Evolutionary conservation across 2,329 filamentous ascomycete genomes (phyloP).

Genomic region (Penicillium sp.): DNA sequence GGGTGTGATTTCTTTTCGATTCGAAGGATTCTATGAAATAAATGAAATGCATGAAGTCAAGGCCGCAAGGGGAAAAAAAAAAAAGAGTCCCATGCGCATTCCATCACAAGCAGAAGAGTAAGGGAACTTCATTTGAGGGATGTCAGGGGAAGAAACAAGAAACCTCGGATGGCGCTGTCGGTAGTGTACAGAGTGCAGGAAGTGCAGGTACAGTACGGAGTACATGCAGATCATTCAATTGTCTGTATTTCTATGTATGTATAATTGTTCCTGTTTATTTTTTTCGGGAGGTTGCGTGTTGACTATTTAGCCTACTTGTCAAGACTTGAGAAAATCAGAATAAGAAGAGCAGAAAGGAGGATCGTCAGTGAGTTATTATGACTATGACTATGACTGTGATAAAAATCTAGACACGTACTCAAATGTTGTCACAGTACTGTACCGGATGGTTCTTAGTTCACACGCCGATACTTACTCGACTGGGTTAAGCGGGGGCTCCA

Average conservation of each 20-base stretch:
- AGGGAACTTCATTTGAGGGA: background rate
- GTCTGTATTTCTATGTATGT: background rate
- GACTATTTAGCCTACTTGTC: background rate
- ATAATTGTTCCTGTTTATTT: background rate
- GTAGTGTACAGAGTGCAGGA: background rate
- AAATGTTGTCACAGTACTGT: background rate
- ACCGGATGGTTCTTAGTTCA: background rate
- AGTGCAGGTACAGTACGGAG: too few species aligned
- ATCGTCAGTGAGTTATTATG: background rate
- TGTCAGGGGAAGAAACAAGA: background rate
- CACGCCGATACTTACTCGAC: slow-evolving; percentile 22
- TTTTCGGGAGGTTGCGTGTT: background rate
- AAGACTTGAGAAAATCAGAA: background rate
- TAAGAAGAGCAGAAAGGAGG: background rate
- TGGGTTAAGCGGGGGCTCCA: slow-evolving; percentile 22
- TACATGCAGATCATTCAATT: background rate
- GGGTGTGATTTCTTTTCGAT: background rate
- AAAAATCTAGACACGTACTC: background rate
- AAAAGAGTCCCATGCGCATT: slow-evolving; percentile 13
- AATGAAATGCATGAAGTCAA: slow-evolving; percentile 5
- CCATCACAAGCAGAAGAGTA: slow-evolving; percentile 7
- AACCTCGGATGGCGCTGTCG: background rate
- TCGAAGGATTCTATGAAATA: background rate
- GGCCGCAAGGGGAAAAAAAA: background rate
- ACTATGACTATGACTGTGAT: too few species aligned